These are phyloP conservation scores for Phytopythium oedochilum DNA, from an alignment of 352 stramenopile genomes.

Conservation along the genomic window DNA sequence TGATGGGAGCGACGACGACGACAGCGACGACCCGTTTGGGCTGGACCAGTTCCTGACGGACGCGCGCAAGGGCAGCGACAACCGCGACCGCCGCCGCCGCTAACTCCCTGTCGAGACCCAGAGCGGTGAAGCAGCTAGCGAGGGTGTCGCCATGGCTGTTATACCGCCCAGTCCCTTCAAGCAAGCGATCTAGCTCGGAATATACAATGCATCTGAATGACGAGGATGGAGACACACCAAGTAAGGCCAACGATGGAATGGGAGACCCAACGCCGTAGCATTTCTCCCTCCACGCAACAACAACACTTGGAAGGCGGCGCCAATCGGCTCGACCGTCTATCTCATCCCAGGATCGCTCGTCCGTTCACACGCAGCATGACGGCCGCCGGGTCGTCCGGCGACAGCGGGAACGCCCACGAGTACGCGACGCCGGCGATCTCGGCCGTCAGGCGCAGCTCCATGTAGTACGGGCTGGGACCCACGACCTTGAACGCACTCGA, in stretches of 20 bases:
- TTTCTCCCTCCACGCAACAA: too few species aligned
- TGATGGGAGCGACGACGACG: constrained; percentile 38
- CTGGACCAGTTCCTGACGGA: constrained; percentile 83
- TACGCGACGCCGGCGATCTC: neutral
- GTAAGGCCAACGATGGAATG: too few species aligned
- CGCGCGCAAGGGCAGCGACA: constrained; percentile 40
- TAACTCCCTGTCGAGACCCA: constrained; percentile 8
- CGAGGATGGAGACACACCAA: too few species aligned
- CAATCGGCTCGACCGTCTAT: too few species aligned
- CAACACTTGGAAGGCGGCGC: too few species aligned
- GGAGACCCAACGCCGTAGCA: too few species aligned
- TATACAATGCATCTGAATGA: too few species aligned
- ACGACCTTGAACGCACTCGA: neutral
- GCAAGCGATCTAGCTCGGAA: too few species aligned
- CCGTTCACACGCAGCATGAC: constrained; percentile 1
- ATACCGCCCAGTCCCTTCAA: too few species aligned
- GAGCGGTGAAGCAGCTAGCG: too few species aligned
- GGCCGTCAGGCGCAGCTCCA: neutral
- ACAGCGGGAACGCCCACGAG: constrained; percentile 1
- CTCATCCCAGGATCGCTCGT: neutral
- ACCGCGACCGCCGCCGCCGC: constrained; percentile 19
- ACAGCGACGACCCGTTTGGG: constrained; percentile 75
- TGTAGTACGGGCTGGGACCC: neutral
- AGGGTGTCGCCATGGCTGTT: too few species aligned
- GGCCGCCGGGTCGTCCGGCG: neutral